Base-by-base conservation (phyloP, 441 rosid genomes). In the Brassica hybrid region DNA sequence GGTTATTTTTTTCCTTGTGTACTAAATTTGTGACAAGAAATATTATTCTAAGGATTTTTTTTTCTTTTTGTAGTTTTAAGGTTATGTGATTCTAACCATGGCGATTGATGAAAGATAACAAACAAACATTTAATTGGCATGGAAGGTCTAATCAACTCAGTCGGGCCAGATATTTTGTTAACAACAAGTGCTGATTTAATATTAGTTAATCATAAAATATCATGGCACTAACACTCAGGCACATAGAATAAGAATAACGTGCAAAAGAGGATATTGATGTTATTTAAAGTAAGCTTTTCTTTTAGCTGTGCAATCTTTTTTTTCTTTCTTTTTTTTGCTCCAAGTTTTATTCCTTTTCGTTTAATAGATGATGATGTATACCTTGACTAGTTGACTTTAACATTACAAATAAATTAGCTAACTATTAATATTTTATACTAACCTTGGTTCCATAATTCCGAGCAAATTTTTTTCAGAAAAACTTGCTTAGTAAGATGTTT, bases 191-290 rank as follows among this genome's bases (percentile, higher is more conserved):
- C 25, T 56, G 25, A 56, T 18, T 56, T 18, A 56, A 56, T 18
- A 18, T 18, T 56, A 56, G 5, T 17, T 59, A 65, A 16, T 4
- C 10, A 36, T 34, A n/a, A 65, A 9, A 38, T 65, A 19, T 65
- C 12, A 38, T 30, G 54, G 30, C 69, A 48, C 30, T 57, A 19
- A 57, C 21, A 57, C 61, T 57, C 13, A 57, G 16, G 19, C 36
- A 43, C 57, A 36, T 7, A 66, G 70, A 66, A 43, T 66, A 43
- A 19, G 16, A 66, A 41, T 21, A 66, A 41, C 70, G 57, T 66
- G 56, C 57, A 25, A 66, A 2, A 66, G 36, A 66, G 12, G 57
- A 66, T 25, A 43, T 4, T 9, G 64, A 59, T 59, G 16, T 34
- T 32, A 32, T 63, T 34, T 54, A 63, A 63, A 63, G 50, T 34